phyloP scores from a whole-genome alignment of 176 grass and related monocot species.

The Raddia distichophylla region DNA sequence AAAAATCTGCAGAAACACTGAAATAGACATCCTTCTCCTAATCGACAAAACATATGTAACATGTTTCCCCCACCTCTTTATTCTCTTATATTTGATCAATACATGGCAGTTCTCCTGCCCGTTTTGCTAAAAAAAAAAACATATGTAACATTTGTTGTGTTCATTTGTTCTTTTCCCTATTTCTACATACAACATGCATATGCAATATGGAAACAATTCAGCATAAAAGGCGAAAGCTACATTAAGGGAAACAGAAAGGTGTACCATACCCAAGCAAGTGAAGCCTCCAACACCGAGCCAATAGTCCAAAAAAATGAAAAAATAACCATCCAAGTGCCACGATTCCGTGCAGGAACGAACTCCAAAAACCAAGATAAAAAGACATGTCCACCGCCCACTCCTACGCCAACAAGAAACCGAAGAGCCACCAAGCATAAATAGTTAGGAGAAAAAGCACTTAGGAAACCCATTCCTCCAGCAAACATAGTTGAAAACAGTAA shows the following conservation, averaged over 20 bases:
- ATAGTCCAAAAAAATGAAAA: conserved; percentile 64
- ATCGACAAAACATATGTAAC: not conserved
- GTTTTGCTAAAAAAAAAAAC: too few species aligned
- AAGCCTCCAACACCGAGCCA: conserved; percentile 70
- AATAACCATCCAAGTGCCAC: conserved; percentile 73
- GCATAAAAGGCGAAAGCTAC: not conserved
- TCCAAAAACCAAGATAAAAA: conserved; percentile 79
- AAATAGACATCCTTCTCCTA: not conserved
- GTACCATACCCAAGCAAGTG: conserved; percentile 71
- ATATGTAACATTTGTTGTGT: not conserved
- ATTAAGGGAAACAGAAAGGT: not conserved
- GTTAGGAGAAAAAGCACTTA: conserved; percentile 71
- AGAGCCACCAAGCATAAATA: conserved; percentile 59
- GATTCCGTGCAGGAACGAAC: conserved; percentile 67
- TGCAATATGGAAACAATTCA: not conserved
- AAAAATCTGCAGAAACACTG: not conserved
- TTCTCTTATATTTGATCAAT: too few species aligned
- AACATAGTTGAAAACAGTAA: conserved; percentile 70
- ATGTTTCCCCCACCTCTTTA: too few species aligned
- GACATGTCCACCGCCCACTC: conserved; percentile 64
- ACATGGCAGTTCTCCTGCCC: too few species aligned
- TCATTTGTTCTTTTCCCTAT: not conserved
- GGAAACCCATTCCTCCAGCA: conserved; percentile 60
- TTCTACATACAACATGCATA: not conserved
- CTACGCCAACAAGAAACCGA: conserved; percentile 67